Conservation (phyloP, 345 rosid genomes). For the Psidium guajava region DNA sequence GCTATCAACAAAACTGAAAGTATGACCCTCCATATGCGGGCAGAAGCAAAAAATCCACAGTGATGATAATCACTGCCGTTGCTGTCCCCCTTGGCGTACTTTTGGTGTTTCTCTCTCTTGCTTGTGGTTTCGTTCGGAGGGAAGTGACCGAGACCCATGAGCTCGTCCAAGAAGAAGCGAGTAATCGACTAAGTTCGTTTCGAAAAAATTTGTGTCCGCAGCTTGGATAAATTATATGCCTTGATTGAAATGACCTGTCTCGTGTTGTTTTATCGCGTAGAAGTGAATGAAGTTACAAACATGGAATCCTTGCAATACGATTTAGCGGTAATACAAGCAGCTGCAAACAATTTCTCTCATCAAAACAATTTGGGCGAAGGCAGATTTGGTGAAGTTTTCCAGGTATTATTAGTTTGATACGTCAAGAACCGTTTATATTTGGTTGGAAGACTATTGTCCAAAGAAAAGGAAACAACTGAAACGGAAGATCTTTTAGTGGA, state of each 20-base stretch:
- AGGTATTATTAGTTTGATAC: not conserved
- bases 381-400: not conserved
- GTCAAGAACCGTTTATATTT: not conserved
- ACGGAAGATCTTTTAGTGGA: no score
- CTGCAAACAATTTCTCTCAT: not conserved
- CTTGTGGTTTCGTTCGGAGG: not conserved
- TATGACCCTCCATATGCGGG: not conserved
- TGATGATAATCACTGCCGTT: not conserved
- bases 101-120: not conserved
- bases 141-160: not conserved
- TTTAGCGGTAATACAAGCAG: not conserved
- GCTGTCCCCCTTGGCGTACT: constrained; percentile 12
- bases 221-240: not conserved
- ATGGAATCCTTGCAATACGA: not conserved
- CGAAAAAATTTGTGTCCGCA: not conserved
- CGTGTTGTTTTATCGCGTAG: not conserved
- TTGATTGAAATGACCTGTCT: not conserved
- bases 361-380: not conserved
- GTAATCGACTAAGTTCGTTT: not conserved
- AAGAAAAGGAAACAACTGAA: not conserved
- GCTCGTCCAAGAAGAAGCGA: not conserved
- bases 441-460: not conserved
- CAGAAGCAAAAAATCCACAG: not conserved
- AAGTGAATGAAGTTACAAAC: not conserved
- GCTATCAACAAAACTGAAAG: not conserved